Base-by-base conservation (phyloP, 2,329 filamentous ascomycete species). In the Trichoderma breve region DNA sequence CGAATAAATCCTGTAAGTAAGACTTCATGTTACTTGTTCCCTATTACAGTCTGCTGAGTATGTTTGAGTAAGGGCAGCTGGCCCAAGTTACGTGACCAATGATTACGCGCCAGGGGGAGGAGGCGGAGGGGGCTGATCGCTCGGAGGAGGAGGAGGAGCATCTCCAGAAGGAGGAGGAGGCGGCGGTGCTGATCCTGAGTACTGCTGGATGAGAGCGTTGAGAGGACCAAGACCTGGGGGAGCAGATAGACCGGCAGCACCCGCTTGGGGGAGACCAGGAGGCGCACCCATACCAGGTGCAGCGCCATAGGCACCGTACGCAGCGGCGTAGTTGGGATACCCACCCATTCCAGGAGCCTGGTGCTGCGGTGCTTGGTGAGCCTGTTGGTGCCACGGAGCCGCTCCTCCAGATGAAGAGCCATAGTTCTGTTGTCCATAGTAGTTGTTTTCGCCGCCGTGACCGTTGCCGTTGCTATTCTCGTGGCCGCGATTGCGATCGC, bases 151-250 rank as follows among this genome's bases (percentile, higher is more conserved):
- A 67, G 87, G 86, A 69, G 86, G 83, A 34, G 85, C 79, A 57
- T 82, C 81, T 55, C 81, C 80, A 73, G 88, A 87, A 28, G 88
- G 87, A 24, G 89, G 88, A n/a, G 89, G 88, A 1, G 90, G 88
- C 30, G 90, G 90, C 71, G 86, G 83, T 36, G 81, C 82, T 62
- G 85, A 84, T 74, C 83, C 83, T 51, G 87, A 84, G 74, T 89
- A 93, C 77, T 91, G 90, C 80, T 92, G 89, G 77, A 92, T 90
- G 72, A 93, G 84, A 61, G 89, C 88, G 78, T 87, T 90, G 73
- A 91, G 83, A 53, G 88, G 89, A 73, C 87, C 86, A 28, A 88
- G 83, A 73, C 83, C 86, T 76, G 88, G 86, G 60, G 87, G 86
- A 72, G 85, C 86, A 73, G 84, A 83, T 58, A 90, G 83, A 67